Percentiles rank a stretch among this genome's conserved stretches.
phyloP scores from a whole-genome alignment of 2,329 filamentous ascomycete species.

The Sporothrix pallida region DNA sequence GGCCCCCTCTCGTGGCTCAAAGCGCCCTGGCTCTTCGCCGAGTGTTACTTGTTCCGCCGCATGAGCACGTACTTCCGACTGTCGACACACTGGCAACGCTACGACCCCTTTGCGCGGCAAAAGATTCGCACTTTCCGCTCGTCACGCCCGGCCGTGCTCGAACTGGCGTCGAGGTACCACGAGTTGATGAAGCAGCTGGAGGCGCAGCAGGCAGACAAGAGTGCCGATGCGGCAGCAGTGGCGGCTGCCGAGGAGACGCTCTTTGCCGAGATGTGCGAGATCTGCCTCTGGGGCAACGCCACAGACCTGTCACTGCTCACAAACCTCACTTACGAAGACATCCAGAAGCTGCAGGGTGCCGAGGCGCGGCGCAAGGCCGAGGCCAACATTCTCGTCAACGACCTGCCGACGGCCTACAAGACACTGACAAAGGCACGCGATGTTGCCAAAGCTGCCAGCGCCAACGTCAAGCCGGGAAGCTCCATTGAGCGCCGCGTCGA shows the following conservation, averaged over 20 bases:
- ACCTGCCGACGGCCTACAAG: slow-evolving; percentile 59
- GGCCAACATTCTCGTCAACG: slow-evolving; percentile 90
- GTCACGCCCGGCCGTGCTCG: slow-evolving; percentile 71
- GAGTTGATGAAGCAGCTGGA: slow-evolving; percentile 71
- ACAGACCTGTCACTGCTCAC: slow-evolving; percentile 92
- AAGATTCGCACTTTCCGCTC: slow-evolving; percentile 93
- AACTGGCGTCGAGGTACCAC: slow-evolving; percentile 51
- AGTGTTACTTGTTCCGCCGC: slow-evolving; percentile 95
- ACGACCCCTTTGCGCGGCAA: slow-evolving; percentile 88
- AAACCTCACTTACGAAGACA: slow-evolving; percentile 89
- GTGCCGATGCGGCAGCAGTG: slow-evolving; percentile 27
- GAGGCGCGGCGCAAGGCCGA: slow-evolving; percentile 85
- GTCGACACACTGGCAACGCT: slow-evolving; percentile 82
- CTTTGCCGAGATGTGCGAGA: slow-evolving; percentile 93
- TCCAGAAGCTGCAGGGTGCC: slow-evolving; percentile 92
- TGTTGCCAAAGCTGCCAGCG: slow-evolving; percentile 27
- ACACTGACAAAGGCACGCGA: slow-evolving; percentile 39
- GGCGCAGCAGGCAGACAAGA: slow-evolving; percentile 63
- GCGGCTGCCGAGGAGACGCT: slow-evolving; percentile 75
- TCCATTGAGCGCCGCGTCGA: slow-evolving; percentile 74
- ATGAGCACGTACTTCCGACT: slow-evolving; percentile 78
- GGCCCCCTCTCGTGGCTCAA: slow-evolving; percentile 81
- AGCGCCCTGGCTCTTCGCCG: slow-evolving; percentile 85
- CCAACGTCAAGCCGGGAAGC: not conserved
- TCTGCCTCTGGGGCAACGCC: slow-evolving; percentile 96